phyloP scores from a whole-genome alignment of 768 basidiomycete genomes.

The Mycena galericulata region DNA sequence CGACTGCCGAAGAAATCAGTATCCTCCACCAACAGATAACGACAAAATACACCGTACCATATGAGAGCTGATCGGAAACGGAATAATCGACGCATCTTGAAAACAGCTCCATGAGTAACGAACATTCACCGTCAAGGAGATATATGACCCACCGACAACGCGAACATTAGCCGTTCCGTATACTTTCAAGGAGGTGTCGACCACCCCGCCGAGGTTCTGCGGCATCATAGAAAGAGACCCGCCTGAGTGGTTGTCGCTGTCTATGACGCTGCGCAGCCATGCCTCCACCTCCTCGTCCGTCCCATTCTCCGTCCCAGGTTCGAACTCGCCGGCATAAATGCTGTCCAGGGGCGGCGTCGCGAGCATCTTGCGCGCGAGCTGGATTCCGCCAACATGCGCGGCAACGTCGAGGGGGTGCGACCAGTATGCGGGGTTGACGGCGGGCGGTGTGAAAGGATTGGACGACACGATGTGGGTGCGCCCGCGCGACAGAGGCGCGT shows the following conservation, averaged over 20 bases:
- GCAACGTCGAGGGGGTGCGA: constrained; percentile 47
- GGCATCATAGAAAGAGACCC: constrained; percentile 57
- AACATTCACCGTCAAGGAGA: too few relatives aligned
- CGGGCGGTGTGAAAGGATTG: constrained; percentile 53
- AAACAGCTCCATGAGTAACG: too few relatives aligned
- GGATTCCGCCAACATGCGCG: constrained; percentile 46
- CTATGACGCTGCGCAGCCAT: constrained; percentile 42
- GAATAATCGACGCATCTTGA: constrained; percentile 49
- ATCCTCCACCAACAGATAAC: background rate
- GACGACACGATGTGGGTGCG: constrained; percentile 59
- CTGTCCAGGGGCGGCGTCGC: constrained; percentile 43
- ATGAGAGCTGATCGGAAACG: constrained; percentile 49
- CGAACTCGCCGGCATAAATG: constrained; percentile 46
- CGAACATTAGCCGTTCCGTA: constrained; percentile 51
- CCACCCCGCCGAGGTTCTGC: constrained; percentile 50
- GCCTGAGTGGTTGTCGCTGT: constrained; percentile 49
- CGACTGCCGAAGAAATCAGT: constrained; percentile 17
- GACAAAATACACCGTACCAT: constrained; percentile 36
- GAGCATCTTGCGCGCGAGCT: constrained; percentile 47
- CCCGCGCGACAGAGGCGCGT: constrained; percentile 62
- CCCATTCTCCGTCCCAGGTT: constrained; percentile 42
- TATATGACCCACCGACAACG: constrained; percentile 43
- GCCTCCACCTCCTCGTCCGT: constrained; percentile 38
- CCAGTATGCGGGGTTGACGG: constrained; percentile 63
- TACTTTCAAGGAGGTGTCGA: constrained; percentile 48